Conservation (phyloP, 257 asterid genomes). For the Solanum lignicaule region DNA sequence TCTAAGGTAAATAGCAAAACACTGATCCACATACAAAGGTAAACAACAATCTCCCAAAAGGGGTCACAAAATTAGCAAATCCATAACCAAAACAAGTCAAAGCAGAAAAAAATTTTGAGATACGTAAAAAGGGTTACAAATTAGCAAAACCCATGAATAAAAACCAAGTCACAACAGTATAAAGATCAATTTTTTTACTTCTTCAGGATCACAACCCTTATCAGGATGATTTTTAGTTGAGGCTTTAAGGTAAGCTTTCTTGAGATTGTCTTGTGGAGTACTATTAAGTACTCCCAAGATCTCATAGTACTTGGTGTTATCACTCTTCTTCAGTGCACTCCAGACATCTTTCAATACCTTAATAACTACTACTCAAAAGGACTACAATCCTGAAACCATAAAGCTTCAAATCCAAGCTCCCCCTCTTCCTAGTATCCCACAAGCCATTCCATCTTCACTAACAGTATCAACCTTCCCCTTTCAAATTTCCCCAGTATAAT, state of each 20-base stretch:
- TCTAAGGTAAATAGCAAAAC: not conserved
- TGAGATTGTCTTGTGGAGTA: conserved; percentile 4
- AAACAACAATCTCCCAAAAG: not conserved
- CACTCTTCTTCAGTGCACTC: conserved; percentile 14
- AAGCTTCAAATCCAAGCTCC: not conserved
- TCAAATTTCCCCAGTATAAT: not conserved
- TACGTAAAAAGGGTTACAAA: not conserved
- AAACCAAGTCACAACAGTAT: not conserved
- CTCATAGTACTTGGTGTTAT: conserved; percentile 9
- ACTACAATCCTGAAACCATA: not conserved
- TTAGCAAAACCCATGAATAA: not conserved
- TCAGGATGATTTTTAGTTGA: conserved; percentile 11
- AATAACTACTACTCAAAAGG: not conserved
- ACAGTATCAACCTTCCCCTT: not conserved
- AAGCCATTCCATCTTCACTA: not conserved
- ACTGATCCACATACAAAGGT: not conserved
- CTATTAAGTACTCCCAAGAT: conserved; percentile 3
- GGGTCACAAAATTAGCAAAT: not conserved
- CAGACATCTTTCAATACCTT: not conserved
- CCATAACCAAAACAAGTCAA: not conserved
- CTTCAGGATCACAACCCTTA: conserved; percentile 14
- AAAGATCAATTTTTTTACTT: not conserved
- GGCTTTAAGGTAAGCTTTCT: conserved; percentile 9
- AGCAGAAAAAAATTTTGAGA: not conserved
- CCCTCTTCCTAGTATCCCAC: not conserved